Conservation (phyloP, 768 basidiomycete species). For the Dictyophora rubrovolvata region DNA sequence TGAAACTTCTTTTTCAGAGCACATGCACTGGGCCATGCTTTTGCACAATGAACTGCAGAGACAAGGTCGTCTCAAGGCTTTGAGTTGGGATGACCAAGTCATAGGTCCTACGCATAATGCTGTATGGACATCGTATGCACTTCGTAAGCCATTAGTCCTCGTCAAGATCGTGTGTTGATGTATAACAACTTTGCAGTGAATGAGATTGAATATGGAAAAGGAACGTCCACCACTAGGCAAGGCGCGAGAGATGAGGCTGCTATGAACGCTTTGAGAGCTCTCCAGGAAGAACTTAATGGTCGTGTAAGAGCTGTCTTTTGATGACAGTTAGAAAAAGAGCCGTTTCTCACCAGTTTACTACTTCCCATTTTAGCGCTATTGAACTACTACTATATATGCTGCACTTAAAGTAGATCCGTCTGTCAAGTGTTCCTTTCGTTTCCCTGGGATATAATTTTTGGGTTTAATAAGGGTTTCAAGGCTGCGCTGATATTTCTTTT, state of each 20-base stretch:
- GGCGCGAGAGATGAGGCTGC: slow-evolving; percentile 5
- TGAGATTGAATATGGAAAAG: slow-evolving; percentile 8
- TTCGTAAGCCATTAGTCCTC: background rate
- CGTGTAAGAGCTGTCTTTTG: background rate
- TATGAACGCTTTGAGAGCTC: background rate
- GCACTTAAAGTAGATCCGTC: no score
- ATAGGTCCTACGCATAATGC: background rate
- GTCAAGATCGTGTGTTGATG: background rate
- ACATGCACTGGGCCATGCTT: slow-evolving; percentile 8
- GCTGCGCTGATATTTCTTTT: no score
- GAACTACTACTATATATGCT: background rate
- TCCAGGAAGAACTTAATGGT: background rate
- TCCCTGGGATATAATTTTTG: no score
- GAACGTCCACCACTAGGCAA: slow-evolving; percentile 4
- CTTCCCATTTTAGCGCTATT: background rate
- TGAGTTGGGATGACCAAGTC: slow-evolving; percentile 6
- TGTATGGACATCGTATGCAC: background rate
- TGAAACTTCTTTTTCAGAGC: background rate
- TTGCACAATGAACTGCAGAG: slow-evolving; percentile 8
- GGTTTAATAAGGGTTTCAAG: no score
- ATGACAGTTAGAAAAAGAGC: background rate
- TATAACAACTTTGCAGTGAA: background rate
- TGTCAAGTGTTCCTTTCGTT: no score
- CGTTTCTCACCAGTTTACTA: no score
- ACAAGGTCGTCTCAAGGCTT: slow-evolving; percentile 4